Base-by-base conservation (phyloP, 192 early-diverging fungal species). In the Paraglomus brasilianum region DNA sequence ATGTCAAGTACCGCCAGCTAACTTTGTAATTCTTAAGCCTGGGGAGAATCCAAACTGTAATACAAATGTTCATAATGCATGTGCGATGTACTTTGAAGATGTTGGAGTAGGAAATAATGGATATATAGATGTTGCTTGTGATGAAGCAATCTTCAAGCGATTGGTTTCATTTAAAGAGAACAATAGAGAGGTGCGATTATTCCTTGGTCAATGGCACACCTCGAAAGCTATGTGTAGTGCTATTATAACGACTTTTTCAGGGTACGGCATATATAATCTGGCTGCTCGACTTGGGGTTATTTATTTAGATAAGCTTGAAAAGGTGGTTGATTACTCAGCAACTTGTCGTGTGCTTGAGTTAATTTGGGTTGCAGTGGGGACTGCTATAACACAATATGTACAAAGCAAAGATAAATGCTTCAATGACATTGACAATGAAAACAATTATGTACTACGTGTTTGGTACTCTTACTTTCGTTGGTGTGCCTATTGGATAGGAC, bases 91-190 rank as follows among this genome's bases (percentile, higher is more conserved):
- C 13, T 63, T 22, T 63, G 43, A 63, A 36, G 43, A 63, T 63
- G 44, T 47, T 2, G 39, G 39, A 46, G 22, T 63, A 47, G 8
- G 0, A 1, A 63, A 63, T 24, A 21, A 42, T 30, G 4, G 61
- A 0, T 46, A 11, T 10, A 10, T 62, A 45, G 43, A 45, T 19
- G 47, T 63, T 45, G 21, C 61, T 14, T 46, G 17, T 14, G 19
- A 63, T 14, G 43, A 63, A 5, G 19, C 43, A 0, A 63, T 63
- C 14, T 63, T 63, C 44, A 4, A 5, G 11, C 17, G 44, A 0
- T 24, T 63, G 13, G 47, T 63, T 63, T 63, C 19, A 4, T 62
- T 46, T 9, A 62, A 62, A 62, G 60, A 62, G 46, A 46, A 62
- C 2, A 62, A 62, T 46, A 13, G 36, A 43, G n/a, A 62, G 22